Conservation (phyloP, 495 filamentous ascomycete species). For the Mycothermus thermophilus region DNA sequence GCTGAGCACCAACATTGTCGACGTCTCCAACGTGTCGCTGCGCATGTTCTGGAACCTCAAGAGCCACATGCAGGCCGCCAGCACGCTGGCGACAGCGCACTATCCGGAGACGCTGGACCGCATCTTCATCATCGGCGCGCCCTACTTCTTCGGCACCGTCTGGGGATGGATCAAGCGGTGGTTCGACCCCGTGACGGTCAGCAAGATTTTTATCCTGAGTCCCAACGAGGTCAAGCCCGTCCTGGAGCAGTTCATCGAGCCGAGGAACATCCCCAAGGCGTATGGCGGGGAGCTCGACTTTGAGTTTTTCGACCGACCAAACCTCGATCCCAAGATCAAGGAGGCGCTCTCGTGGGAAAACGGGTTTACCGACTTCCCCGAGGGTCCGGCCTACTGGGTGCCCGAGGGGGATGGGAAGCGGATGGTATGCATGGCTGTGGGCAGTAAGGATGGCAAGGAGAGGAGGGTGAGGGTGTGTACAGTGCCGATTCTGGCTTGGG, state of each 20-base stretch:
- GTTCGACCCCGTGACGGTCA: constrained; percentile 88
- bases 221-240: constrained; percentile 55
- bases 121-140: constrained; percentile 82
- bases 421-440: constrained; percentile 34
- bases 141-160: constrained; percentile 81
- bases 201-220: constrained; percentile 81
- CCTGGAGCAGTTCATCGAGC: constrained; percentile 67
- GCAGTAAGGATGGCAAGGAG: constrained; percentile 22
- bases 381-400: constrained; percentile 37
- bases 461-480: constrained; percentile 30
- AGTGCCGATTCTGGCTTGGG: constrained; percentile 24
- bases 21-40: constrained; percentile 68
- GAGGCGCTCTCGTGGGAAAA: constrained; percentile 37
- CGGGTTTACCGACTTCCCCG: constrained; percentile 31
- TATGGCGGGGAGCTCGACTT: constrained; percentile 79
- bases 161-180: constrained; percentile 94
- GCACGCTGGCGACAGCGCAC: constrained; percentile 72
- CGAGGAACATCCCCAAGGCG: constrained; percentile 61
- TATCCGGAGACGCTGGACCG: constrained; percentile 84
- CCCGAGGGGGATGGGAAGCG: constrained; percentile 25
- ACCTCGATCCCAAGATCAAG: constrained; percentile 46
- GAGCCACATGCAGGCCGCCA: constrained; percentile 81
- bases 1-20: constrained; percentile 80
- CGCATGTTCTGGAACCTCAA: constrained; percentile 92
- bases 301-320: constrained; percentile 57